Conservation (phyloP, 495 filamentous ascomycete genomes). For the Aspergillus indologenus region DNA sequence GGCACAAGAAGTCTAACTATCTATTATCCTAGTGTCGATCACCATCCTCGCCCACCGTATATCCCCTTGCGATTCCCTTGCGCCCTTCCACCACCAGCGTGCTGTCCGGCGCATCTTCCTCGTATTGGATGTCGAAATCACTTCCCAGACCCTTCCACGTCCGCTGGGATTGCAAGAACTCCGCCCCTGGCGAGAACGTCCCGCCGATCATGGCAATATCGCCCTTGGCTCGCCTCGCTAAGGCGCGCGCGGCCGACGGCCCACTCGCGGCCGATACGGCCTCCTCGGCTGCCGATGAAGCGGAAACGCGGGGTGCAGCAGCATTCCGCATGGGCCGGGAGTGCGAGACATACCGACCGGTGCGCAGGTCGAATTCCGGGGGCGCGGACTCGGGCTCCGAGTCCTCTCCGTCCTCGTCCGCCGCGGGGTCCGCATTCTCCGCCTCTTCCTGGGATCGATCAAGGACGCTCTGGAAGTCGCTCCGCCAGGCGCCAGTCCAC, state of each 20-base stretch:
- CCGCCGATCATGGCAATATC: constrained; percentile 76
- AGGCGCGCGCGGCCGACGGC: constrained; percentile 37
- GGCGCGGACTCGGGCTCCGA: constrained; percentile 68
- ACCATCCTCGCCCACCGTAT: constrained; percentile 63
- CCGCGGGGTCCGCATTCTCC: constrained; percentile 17
- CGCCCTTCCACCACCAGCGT: constrained; percentile 75
- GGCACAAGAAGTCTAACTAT: constrained; percentile 3
- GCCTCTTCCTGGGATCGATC: constrained; percentile 27
- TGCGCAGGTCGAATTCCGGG: constrained; percentile 89
- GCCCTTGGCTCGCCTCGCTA: constrained; percentile 60
- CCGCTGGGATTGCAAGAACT: constrained; percentile 75
- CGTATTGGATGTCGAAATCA: constrained; percentile 71
- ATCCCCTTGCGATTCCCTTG: constrained; percentile 86
- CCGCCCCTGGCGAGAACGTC: constrained; percentile 82
- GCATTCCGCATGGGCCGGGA: constrained; percentile 70
- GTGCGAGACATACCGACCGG: constrained; percentile 78
- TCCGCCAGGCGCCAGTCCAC: constrained; percentile 75
- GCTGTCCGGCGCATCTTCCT: constrained; percentile 48
- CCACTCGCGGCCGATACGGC: constrained; percentile 28
- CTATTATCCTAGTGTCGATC: constrained; percentile 33
- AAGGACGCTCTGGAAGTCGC: constrained; percentile 63
- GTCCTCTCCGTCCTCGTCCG: constrained; percentile 40
- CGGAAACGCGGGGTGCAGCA: constrained; percentile 32
- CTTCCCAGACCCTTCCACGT: constrained; percentile 92
- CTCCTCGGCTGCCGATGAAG: constrained; percentile 34